These are phyloP conservation scores for Aspergillus sp. DNA, from an alignment of 2,329 filamentous ascomycete species.

Conservation along the genomic window DNA sequence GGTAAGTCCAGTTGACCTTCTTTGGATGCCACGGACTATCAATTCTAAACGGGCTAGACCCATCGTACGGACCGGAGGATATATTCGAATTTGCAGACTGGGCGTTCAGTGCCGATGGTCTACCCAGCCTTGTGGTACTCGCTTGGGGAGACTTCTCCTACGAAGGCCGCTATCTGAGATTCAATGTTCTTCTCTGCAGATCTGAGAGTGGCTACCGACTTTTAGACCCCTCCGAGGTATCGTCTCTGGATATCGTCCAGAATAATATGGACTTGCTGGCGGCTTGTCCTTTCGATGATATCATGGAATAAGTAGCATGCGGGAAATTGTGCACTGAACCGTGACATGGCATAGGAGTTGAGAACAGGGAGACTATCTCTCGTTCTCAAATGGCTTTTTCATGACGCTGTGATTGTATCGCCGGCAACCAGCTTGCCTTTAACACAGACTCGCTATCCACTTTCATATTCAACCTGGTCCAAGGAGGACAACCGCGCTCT, in stretches of 20 bases:
- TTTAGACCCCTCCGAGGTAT: too few species aligned
- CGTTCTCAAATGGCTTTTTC: too few species aligned
- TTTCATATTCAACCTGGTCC: too few species aligned
- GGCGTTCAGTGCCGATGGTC: conserved; percentile 5
- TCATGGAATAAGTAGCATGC: not conserved
- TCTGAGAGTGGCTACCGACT: not conserved
- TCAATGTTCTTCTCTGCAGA: conserved; percentile 1
- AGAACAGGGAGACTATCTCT: too few species aligned
- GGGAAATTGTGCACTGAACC: too few species aligned
- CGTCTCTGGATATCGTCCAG: not conserved
- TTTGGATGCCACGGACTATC: not conserved
- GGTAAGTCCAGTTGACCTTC: not conserved
- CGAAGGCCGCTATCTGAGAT: not conserved
- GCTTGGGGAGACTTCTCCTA: conserved; percentile 4
- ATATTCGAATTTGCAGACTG: not conserved
- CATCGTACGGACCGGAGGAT: not conserved
- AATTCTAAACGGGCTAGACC: not conserved
- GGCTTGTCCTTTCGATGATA: not conserved
- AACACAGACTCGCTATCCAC: too few species aligned
- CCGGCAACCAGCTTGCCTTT: too few species aligned
- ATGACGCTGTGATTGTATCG: too few species aligned
- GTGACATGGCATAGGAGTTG: too few species aligned
- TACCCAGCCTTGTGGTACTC: not conserved
- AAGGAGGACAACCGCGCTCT: too few species aligned
- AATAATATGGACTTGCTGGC: not conserved